Evolutionary conservation across 2,329 filamentous ascomycete genomes (phyloP), one percentile per base, ranked within the genome.

Genomic region (Coniochaeta sp.): DNA sequence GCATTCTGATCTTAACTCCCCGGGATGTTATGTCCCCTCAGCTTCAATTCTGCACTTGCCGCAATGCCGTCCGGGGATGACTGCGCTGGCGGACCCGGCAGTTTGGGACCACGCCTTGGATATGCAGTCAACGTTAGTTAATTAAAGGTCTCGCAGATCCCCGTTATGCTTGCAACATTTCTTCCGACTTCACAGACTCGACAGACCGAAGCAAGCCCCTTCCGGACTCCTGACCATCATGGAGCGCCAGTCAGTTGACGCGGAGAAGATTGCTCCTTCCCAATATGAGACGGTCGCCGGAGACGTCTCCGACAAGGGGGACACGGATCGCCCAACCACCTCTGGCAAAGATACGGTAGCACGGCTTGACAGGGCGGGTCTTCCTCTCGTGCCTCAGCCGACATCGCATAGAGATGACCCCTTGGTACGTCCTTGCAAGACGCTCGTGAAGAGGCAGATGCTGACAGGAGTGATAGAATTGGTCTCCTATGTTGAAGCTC

Each of bases 331-430:
- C 7, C 2, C n/a, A 24, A 22, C 54, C 30, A 30, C 26, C 52
- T 32, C 26, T 28, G 54, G 17, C 14, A 56, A 56, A 24, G 30
- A 36, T 3, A 12, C 7, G 2, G 54, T 36, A 17, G 34, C 6
- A 24, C 28, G 30, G 2, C 55, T 62, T 24, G 67, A 69, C 63
- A 66, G 62, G 32, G 62, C 64, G 47, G 66, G 65, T 22, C 62
- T 68, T 24, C 62, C 66, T 26, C 61, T 69, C 14, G 59, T 67
- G 10, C 67, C 67, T 10, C 66, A 68, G 44, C 67, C 67, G 28
- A 61, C 62, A 12, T 40, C 64, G 24, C 60, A 62, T 50, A 62
- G 59, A 55, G 67, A 68, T 58, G 67, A 69, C 60, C 67, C 66
- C 24, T 60, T 69, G 54, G 60, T 63, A 57, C 40, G 57, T 58